Evolutionary conservation across 2,329 filamentous ascomycete species (phyloP), one percentile per base, ranked within the genome.

Genomic region (Metarhizium robertsii): DNA sequence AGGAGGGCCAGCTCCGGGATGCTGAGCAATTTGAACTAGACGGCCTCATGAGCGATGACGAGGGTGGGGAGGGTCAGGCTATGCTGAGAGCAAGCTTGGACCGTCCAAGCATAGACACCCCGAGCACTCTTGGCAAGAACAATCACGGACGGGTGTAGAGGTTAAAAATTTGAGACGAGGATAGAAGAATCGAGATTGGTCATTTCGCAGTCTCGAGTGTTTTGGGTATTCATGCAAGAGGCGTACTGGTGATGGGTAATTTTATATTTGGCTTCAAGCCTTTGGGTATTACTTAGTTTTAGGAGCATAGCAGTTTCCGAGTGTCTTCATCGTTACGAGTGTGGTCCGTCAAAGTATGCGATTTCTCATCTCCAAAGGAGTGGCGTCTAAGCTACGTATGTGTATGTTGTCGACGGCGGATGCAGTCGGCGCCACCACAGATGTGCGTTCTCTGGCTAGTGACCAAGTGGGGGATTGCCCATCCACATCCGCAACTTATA

Each of bases 11-110:
- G 58, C 76, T 92, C 42, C 79, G 83, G 34, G 92, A 95, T 66
- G 92, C 89, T 0, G 87, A 96, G 67, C 91, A 96, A 63, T 99
- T 96, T 68, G 94, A 97, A 72, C 78, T 99, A 1, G 90, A 94
- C 57, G 92, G 90, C 0, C 73, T 99, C 43, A 92, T 92, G 68
- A 94, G 88, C 56, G 92, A 95, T 48, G 91, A 95, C 18, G 91
- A 96, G 74, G 86, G 86, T 4, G 84, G 81, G 13, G 76, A 76
- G 46, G 65, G 67, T 20, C 68, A 67, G 3, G 62, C 67, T 18
- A 73, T 73, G 62, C 68, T 72, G 53, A 71, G 71, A 47, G 61
- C 61, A 32, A 62, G 61, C 53, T 55, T 56, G 25, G 59, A 64
- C n/a, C 69, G 71, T 8, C 60, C 61, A 16, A 69, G 64, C 29